Conservation (phyloP, 2,329 filamentous ascomycete species). For the Ophiostoma sp. region DNA sequence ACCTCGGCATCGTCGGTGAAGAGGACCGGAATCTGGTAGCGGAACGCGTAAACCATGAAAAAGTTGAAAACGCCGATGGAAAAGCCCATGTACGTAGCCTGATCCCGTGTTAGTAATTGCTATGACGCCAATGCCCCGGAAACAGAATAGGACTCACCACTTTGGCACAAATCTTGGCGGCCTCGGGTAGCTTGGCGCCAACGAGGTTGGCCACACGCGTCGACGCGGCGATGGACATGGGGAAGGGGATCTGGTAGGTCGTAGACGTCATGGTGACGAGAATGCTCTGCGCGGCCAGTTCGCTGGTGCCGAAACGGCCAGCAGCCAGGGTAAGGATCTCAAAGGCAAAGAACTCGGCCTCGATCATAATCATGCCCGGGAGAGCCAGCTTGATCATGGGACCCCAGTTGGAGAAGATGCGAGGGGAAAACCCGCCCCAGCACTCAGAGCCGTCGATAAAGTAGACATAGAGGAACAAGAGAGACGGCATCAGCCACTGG, state of each 20-base stretch:
- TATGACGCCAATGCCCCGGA: slow-evolving; percentile 37
- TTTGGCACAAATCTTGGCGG: slow-evolving; percentile 73
- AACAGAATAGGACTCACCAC: slow-evolving; percentile 40
- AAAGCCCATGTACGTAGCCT: slow-evolving; percentile 56
- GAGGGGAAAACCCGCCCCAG: slow-evolving; percentile 72
- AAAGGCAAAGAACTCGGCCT: slow-evolving; percentile 89
- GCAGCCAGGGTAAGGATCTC: slow-evolving; percentile 82
- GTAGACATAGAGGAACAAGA: slow-evolving; percentile 68
- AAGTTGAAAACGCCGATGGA: slow-evolving; percentile 77
- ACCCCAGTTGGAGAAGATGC: slow-evolving; percentile 67
- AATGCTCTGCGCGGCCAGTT: slow-evolving; percentile 83
- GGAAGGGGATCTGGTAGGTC: slow-evolving; percentile 88
- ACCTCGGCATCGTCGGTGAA: slow-evolving; percentile 72
- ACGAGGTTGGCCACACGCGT: slow-evolving; percentile 90
- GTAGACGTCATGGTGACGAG: slow-evolving; percentile 71
- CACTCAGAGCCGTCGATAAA: slow-evolving; percentile 68
- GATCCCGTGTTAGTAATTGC: not conserved
- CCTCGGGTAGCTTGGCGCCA: slow-evolving; percentile 73
- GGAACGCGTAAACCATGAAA: slow-evolving; percentile 59
- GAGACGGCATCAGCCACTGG: slow-evolving; percentile 65
- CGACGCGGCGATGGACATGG: slow-evolving; percentile 78
- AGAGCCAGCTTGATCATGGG: slow-evolving; percentile 84
- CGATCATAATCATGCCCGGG: slow-evolving; percentile 87
- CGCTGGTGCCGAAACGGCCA: slow-evolving; percentile 70
- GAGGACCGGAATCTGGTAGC: slow-evolving; percentile 68